Base-by-base conservation (phyloP, 163 green algal species). In the Smithsoniella earleae region DNA sequence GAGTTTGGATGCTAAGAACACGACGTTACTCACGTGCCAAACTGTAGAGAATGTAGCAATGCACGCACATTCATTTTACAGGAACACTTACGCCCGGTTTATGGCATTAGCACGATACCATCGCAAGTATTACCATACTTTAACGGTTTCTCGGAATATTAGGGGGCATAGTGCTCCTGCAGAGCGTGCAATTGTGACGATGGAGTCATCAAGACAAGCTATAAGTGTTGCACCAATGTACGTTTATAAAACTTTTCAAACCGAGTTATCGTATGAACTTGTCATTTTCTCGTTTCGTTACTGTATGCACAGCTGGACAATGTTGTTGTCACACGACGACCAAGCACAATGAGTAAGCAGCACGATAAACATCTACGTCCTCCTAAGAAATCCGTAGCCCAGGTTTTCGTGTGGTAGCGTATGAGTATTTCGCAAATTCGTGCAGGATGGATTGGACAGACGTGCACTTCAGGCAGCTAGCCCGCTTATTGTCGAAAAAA, bases 381-480 rank as follows among this genome's bases (percentile, higher is more conserved):
- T n/a, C n/a, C n/a, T n/a, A n/a, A n/a, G n/a, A n/a, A n/a, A n/a
- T n/a, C n/a, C n/a, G n/a, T n/a, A n/a, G n/a, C n/a, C n/a, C n/a
- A n/a, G n/a, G n/a, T n/a, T 65, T 25, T 1, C 30, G 33, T 37
- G 13, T 1, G 20, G 55, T 1, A 30, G 55, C 44, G 20, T 54
- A 20, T 20, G 44, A 18, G 20, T 54, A 73, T n/a, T 16, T 44
- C 2, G 25, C 16, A 22, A 33, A 54, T 16, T 46, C 38, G 16
- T 78, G 31, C 78, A 95, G 89, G 89, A 96, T 96, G 90, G 92
- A 96, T 55, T 95, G 86, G 82, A 96, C 92, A 1, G 89, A 96
- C 64, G 22, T 95, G 16, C 87, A 96, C 75, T 96, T 90, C 77
- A 82, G 90, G 2, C 85, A 93, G 82, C 78, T 99, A 38, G 89